phyloP scores from a whole-genome alignment of 352 stramenopile species.

The Phytophthora boehmeriae region DNA sequence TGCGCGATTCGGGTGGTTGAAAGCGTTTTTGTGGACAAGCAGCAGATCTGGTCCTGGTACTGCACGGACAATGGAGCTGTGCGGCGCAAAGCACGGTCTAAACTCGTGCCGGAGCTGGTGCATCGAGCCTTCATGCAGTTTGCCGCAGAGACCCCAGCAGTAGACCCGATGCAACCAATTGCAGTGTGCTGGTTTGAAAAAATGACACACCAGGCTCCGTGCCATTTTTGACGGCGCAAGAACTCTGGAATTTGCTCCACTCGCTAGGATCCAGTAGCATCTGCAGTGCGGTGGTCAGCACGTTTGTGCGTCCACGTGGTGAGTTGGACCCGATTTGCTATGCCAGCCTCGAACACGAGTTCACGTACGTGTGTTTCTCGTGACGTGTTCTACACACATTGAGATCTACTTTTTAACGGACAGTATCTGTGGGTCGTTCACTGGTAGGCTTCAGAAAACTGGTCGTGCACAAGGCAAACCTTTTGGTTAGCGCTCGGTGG shows the following conservation, averaged over 20 bases:
- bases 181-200: slow-evolving; percentile 75
- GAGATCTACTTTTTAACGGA: background rate
- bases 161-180: slow-evolving; percentile 24
- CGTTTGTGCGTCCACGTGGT: slow-evolving; percentile 67
- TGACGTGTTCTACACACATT: slow-evolving; percentile 21
- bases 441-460: slow-evolving; percentile 62
- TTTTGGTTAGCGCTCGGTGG: slow-evolving; percentile 67
- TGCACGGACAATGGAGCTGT: slow-evolving; percentile 57
- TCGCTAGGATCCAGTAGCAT: slow-evolving; percentile 41
- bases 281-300: slow-evolving; percentile 51
- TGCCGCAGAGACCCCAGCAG: slow-evolving; percentile 10
- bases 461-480: slow-evolving; percentile 64
- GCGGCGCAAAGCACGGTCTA: slow-evolving; percentile 59
- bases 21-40: slow-evolving; percentile 75
- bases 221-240: slow-evolving; percentile 54
- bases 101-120: slow-evolving; percentile 52
- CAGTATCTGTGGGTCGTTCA: slow-evolving; percentile 2
- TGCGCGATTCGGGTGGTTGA: slow-evolving; percentile 63
- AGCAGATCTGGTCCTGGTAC: slow-evolving; percentile 85
- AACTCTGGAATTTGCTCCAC: slow-evolving; percentile 55
- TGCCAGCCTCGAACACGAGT: slow-evolving; percentile 82
- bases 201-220: slow-evolving; percentile 44
- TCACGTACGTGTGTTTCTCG: slow-evolving; percentile 45
- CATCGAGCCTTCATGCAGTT: slow-evolving; percentile 44
- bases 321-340: slow-evolving; percentile 69